A percentile compares a stretch with the other conserved stretches of the same genome.
Evolutionary conservation across 139 green algal genomes (phyloP).

Genomic region (Micractinium conductrix): DNA sequence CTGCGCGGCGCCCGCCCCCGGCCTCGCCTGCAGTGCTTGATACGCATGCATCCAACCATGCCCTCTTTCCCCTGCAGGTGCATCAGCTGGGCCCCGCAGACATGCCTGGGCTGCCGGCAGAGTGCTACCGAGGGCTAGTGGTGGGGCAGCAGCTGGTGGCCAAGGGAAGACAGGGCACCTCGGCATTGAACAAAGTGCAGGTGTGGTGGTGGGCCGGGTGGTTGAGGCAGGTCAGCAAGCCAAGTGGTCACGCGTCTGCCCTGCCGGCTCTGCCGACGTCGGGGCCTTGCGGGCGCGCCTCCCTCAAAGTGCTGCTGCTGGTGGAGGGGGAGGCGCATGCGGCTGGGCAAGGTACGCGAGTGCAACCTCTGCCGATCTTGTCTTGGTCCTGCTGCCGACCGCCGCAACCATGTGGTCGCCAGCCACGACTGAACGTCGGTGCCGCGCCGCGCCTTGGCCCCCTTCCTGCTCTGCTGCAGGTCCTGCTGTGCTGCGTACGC

Average conservation of each 20-base stretch:
- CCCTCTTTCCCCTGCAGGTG: not conserved
- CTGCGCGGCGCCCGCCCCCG: too few species aligned
- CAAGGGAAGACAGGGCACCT: conserved; percentile 33
- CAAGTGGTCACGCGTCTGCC: too few species aligned
- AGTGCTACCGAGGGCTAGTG: conserved; percentile 23
- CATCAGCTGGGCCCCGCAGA: conserved; percentile 15
- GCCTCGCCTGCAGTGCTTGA: not conserved
- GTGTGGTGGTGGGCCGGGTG: too few species aligned
- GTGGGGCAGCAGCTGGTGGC: conserved; percentile 47
- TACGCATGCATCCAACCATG: not conserved
- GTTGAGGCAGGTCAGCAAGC: too few species aligned
- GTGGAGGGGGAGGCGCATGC: too few species aligned
- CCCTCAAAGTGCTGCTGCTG: too few species aligned
- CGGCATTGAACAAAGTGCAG: conserved; percentile 43
- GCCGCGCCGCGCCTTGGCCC: too few species aligned
- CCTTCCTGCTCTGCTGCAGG: not conserved
- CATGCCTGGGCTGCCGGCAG: conserved; percentile 35
- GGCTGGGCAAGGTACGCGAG: too few species aligned
- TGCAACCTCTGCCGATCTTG: too few species aligned
- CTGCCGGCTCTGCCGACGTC: too few species aligned
- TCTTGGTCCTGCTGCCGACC: too few species aligned
- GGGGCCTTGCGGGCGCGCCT: too few species aligned
- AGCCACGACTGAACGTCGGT: not conserved
- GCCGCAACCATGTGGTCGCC: not conserved
- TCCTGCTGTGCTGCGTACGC: conserved; percentile 27